Evolutionary conservation across 2,329 filamentous ascomycete species (phyloP).

Genomic region (Colletotrichum spinosum): DNA sequence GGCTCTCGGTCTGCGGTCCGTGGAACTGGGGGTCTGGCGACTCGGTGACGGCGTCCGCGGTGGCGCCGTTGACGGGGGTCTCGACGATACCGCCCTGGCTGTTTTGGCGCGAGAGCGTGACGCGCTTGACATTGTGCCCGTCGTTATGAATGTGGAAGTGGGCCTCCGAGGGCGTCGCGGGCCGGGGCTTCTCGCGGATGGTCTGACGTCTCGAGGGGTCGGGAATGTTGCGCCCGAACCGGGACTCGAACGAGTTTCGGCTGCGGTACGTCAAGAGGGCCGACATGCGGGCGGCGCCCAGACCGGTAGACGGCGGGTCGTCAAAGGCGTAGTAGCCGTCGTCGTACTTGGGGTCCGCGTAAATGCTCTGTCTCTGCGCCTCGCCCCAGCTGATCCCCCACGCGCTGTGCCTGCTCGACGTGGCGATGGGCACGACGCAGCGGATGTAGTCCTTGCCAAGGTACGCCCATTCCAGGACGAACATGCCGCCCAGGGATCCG

Average conservation of each 20-base stretch:
- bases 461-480: conserved; percentile 92
- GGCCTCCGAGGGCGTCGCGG: conserved; percentile 73
- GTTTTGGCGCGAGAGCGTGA: conserved; percentile 59
- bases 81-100: conserved; percentile 44
- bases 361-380: conserved; percentile 91
- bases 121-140: conserved; percentile 74
- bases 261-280: conserved; percentile 95
- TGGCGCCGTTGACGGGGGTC: conserved; percentile 34
- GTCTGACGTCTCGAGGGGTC: conserved; percentile 86
- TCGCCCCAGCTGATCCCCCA: conserved; percentile 95
- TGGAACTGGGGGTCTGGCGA: conserved; percentile 75
- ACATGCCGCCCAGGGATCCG: conserved; percentile 89
- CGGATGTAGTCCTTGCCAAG: conserved; percentile 88
- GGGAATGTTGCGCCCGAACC: conserved; percentile 93
- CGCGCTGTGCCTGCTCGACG: conserved; percentile 85
- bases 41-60: conserved; percentile 45
- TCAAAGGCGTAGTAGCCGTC: conserved; percentile 93
- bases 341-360: conserved; percentile 97
- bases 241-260: conserved; percentile 94
- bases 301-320: conserved; percentile 86
- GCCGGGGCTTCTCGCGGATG: conserved; percentile 76
- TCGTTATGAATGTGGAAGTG: conserved; percentile 89
- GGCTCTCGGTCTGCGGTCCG: conserved; percentile 64
- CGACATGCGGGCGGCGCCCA: conserved; percentile 96
- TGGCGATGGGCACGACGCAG: conserved; percentile 85